Conservation (phyloP, 257 asterid species). For the Ballota nigra region DNA sequence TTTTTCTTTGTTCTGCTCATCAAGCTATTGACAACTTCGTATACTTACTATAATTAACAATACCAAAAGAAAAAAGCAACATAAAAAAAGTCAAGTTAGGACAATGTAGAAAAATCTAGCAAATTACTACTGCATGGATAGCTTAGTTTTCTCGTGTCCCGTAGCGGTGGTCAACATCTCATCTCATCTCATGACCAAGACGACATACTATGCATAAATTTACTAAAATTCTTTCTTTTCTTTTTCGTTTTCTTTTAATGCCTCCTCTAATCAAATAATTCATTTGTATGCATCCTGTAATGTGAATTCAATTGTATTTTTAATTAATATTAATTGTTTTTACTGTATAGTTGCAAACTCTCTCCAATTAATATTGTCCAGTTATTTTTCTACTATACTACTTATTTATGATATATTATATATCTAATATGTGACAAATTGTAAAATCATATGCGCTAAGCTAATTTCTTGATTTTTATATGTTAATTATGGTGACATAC, state of each 20-base stretch:
- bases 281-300: no score
- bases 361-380: no score
- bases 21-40: conserved; percentile 27
- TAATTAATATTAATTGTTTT: no score
- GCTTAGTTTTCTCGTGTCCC: conserved; percentile 39
- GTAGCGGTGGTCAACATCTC: conserved; percentile 81
- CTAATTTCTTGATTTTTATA: neutral
- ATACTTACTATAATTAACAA: neutral
- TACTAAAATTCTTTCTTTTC: conserved; percentile 18
- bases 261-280: no score
- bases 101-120: conserved; percentile 40
- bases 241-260: neutral
- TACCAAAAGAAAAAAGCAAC: neutral
- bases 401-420: no score
- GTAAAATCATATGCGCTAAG: neutral
- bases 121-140: conserved; percentile 29
- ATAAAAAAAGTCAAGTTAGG: conserved; percentile 37
- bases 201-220: neutral
- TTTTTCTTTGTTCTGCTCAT: conserved; percentile 14
- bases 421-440: neutral
- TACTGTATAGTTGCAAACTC: no score
- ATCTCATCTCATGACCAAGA: conserved; percentile 17
- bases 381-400: no score
- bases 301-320: no score
- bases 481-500: no score